A percentile compares a stretch with the other conserved stretches of the same genome.
These are phyloP conservation scores for Cordyceps cateniannulata DNA, from an alignment of 2,329 filamentous ascomycete genomes.

Conservation along the genomic window DNA sequence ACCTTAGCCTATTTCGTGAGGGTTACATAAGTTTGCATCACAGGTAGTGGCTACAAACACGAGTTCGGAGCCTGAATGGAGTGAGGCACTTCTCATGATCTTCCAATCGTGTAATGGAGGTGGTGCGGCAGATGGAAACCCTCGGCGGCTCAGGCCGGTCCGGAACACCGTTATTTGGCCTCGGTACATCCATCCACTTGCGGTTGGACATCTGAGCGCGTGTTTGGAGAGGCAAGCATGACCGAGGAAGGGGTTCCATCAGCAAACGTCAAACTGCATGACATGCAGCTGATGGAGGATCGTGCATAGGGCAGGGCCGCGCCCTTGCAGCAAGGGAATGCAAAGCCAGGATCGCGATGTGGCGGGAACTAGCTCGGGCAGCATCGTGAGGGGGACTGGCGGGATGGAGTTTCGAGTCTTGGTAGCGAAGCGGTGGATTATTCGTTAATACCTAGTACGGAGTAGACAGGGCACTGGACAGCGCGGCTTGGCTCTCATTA, in stretches of 20 bases:
- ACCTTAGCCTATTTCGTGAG: too few species aligned
- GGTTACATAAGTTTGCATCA: too few species aligned
- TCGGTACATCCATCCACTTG: background rate
- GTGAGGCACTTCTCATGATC: background rate
- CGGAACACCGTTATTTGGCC: background rate
- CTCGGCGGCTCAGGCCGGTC: background rate
- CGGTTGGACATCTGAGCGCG: background rate
- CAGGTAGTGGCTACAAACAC: too few species aligned
- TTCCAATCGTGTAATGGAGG: background rate
- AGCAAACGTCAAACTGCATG: background rate
- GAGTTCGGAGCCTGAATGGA: background rate
- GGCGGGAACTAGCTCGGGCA: background rate
- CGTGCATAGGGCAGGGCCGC: background rate
- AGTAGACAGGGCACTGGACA: background rate
- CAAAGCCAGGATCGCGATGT: slow-evolving; percentile 1
- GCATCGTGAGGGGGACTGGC: background rate
- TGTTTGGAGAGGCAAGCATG: background rate
- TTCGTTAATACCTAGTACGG: background rate
- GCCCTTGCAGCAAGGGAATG: background rate
- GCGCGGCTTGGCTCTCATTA: too few species aligned
- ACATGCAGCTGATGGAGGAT: background rate
- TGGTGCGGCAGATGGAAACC: background rate
- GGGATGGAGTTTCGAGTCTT: background rate
- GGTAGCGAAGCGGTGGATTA: background rate
- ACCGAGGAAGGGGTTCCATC: background rate